phyloP scores from a whole-genome alignment of 2,329 filamentous ascomycete species.

The Fusarium sp. region DNA sequence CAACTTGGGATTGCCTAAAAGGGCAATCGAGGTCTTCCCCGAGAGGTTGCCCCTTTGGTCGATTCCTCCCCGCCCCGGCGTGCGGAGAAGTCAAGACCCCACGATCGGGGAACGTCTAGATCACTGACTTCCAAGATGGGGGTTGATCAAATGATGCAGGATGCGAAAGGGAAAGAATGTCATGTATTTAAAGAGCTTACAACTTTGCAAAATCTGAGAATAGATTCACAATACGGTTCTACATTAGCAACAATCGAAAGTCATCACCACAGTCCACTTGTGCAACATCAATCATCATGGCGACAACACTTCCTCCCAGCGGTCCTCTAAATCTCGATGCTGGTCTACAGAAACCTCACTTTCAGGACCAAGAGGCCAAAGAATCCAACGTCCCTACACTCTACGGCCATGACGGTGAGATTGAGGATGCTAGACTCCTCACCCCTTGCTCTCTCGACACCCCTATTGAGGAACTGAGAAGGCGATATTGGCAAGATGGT shows the following conservation, averaged over 20 bases:
- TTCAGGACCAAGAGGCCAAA: not conserved
- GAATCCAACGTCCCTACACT: not conserved
- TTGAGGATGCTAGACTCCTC: not conserved
- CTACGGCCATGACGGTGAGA: not conserved
- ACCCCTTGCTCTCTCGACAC: not conserved
- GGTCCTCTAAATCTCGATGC: not conserved
- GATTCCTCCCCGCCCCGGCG: not conserved
- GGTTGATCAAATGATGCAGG: not conserved
- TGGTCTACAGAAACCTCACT: not conserved
- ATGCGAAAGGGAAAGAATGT: fast-evolving
- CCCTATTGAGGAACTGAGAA: not conserved
- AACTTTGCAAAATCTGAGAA: not conserved
- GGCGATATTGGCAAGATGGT: not conserved
- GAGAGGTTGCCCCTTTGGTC: not conserved
- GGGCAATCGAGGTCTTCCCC: not conserved
- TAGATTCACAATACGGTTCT: not conserved
- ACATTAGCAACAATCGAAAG: not conserved
- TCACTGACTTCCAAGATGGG: not conserved
- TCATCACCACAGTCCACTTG: no score
- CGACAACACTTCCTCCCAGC: not conserved
- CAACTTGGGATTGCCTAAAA: not conserved
- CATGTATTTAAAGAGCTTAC: not conserved
- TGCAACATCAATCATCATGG: no score
- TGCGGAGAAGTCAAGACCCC: not conserved
- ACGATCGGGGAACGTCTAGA: not conserved